phyloP scores from a whole-genome alignment of 1,284 basidiomycete species.

The Rhodotorula sp. region DNA sequence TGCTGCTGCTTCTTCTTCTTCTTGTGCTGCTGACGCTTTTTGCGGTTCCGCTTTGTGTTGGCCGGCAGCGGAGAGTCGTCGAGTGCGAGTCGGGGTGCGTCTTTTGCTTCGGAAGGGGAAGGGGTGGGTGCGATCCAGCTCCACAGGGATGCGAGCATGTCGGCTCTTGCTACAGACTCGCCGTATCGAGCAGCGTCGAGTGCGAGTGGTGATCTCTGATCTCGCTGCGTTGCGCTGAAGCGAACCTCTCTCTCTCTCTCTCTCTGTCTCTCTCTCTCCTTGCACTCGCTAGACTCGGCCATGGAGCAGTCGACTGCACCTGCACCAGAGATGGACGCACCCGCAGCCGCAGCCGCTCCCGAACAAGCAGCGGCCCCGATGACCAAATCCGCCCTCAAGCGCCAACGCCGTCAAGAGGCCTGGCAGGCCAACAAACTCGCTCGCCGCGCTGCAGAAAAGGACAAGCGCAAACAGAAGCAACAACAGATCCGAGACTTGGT shows the following conservation, averaged over 20 bases:
- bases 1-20: neutral
- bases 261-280: neutral
- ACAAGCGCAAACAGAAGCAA: conserved; percentile 55
- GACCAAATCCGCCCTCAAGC: conserved; percentile 79
- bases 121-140: neutral
- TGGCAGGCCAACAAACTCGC: conserved; percentile 68
- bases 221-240: too few species aligned
- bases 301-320: neutral
- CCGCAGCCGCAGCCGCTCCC: neutral
- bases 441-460: conserved; percentile 70
- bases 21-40: conserved; percentile 13
- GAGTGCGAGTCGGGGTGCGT: neutral
- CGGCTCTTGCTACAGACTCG: too few species aligned
- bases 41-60: neutral
- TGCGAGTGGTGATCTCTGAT: too few species aligned
- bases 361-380: conserved; percentile 46
- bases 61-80: neutral
- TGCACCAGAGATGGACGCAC: neutral
- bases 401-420: conserved; percentile 64
- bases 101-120: neutral
- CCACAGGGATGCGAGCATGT: neutral
- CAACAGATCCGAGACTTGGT: conserved; percentile 54
- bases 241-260: neutral
- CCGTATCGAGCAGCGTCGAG: too few species aligned
- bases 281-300: too few species aligned